Evolutionary conservation across 257 asterid species (phyloP), one percentile per base, ranked within the genome.

Genomic region (Scutellaria barbata): DNA sequence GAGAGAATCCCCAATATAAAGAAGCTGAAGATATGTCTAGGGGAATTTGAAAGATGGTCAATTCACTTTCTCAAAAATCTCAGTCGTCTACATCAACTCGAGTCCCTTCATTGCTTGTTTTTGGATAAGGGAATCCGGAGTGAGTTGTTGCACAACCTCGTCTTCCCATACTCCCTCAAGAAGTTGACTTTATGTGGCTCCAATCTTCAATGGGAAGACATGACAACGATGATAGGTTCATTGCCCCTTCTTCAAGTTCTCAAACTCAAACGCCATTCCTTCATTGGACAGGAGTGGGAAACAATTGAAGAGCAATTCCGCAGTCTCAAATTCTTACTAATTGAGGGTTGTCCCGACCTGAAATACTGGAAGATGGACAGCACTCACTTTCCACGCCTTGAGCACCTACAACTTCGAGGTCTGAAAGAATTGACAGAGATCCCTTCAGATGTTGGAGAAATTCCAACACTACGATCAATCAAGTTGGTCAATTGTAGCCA

Each of bases 381-480:
- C 45, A 11, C 52, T 54, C 71, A 76, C 46, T 72, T 80, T 30
- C 84, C 76, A 4, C 16, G 68, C 62, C 84, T 80, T 48, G 76
- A 80, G 46, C 53, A 45, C 14, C 70, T 80, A 57, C 17, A 55
- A 7, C 56, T 71, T 39, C 0, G 0, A 0, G 0, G 2, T 0
- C 14, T 72, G 8, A n/a, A 12, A 10, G 1, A 56, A 10, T 12
- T 80, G 50, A 10, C 39, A 66, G 73, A 67, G 79, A 66, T 80
- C 6, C 81, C 79, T 22, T 47, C 5, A 1, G 71, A 10, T 1
- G 18, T 80, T 35, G 79, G 64, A 63, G 66, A 72, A 0, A 54
- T 62, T 22, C 22, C 56, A 9, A 72, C 81, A 1, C 62, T 76
- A 0, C 6, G 22, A 35, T 37, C 45, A 7, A 72, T 80, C 41